Base-by-base conservation (phyloP, 345 rosid species). In the Euphorbia pulcherrima region DNA sequence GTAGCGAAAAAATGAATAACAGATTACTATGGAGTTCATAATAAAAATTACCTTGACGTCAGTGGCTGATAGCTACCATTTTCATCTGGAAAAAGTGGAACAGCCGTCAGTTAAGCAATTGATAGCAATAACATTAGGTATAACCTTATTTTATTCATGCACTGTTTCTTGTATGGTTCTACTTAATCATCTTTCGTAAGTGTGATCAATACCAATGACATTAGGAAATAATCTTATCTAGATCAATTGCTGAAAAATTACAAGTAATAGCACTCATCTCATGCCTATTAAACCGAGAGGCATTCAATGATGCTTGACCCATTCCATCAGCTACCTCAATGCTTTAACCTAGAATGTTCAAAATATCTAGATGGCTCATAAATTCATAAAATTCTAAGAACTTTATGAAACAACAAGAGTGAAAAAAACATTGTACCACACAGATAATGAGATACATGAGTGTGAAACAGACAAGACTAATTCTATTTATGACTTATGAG, bases 11-110 rank as follows among this genome's bases (percentile, higher is more conserved):
- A 40, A 39, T n/a, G n/a, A 60, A 20, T 6, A 20, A 37, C 8
- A 57, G 51, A 62, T n/a, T 20, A 57, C 56, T n/a, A 11, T 11
- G 4, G 24, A 67, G 14, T 56, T 20, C 18, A 55, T 18, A 65
- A 54, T 2, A 5, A 60, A 59, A 60, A 6, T 57, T 75, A 89
- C 96, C 95, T 89, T 23, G 90, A 40, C 13, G 60, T 78, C 68
- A 88, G 75, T 40, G 83, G 74, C 46, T 75, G 89, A 68, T 75
- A 94, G 58, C 11, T 77, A 59, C 83, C 83, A 70, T 20, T 69
- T 62, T 50, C 64, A 86, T 94, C 99, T 94, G 90, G 73, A 70
- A 41, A 67, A 52, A 23, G 8, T 5, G 23, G 58, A 35, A 66
- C 70, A n/a, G 26, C 17, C 17, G 50, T 71, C 55, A 60, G 61